Conservation (phyloP, 2,329 filamentous ascomycete species). For the Talaromyces marneffei region DNA sequence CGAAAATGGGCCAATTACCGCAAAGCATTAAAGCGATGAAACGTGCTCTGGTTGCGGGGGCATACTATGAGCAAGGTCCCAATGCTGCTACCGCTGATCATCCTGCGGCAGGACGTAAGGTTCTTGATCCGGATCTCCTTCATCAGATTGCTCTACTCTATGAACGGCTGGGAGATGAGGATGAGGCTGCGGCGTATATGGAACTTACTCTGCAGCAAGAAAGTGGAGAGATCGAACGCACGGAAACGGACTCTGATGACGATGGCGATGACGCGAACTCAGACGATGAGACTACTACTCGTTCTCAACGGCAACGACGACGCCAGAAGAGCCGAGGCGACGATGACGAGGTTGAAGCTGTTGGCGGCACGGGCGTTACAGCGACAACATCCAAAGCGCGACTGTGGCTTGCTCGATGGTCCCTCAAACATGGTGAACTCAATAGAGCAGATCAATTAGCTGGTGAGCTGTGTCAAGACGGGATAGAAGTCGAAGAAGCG, state of each 20-base stretch:
- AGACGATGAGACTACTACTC: slow-evolving; percentile 31
- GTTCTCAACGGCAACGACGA: slow-evolving; percentile 21
- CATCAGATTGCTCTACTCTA: slow-evolving; percentile 87
- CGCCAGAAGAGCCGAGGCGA: slow-evolving; percentile 27
- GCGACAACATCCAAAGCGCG: slow-evolving; percentile 85
- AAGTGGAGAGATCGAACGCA: slow-evolving; percentile 55
- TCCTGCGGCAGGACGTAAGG: slow-evolving; percentile 44
- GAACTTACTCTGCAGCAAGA: slow-evolving; percentile 92
- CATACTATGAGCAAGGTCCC: slow-evolving; percentile 66
- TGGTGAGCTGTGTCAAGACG: slow-evolving; percentile 89
- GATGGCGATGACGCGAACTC: slow-evolving; percentile 23
- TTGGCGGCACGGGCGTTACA: slow-evolving; percentile 71
- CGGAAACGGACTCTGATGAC: slow-evolving; percentile 33
- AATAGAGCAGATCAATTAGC: slow-evolving; percentile 71
- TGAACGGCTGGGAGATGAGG: slow-evolving; percentile 68
- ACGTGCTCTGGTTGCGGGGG: slow-evolving; percentile 79
- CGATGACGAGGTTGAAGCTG: slow-evolving; percentile 35
- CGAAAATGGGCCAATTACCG: slow-evolving; percentile 78
- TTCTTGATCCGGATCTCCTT: slow-evolving; percentile 85
- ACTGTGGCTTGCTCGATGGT: slow-evolving; percentile 84
- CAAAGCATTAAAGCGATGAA: slow-evolving; percentile 95
- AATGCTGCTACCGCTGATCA: slow-evolving; percentile 35
- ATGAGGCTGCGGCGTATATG: slow-evolving; percentile 88
- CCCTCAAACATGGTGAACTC: slow-evolving; percentile 70
- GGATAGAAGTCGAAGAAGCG: slow-evolving; percentile 92